phyloP scores from a whole-genome alignment of 305 asterid genomes.

The Fraxinus platypoda region DNA sequence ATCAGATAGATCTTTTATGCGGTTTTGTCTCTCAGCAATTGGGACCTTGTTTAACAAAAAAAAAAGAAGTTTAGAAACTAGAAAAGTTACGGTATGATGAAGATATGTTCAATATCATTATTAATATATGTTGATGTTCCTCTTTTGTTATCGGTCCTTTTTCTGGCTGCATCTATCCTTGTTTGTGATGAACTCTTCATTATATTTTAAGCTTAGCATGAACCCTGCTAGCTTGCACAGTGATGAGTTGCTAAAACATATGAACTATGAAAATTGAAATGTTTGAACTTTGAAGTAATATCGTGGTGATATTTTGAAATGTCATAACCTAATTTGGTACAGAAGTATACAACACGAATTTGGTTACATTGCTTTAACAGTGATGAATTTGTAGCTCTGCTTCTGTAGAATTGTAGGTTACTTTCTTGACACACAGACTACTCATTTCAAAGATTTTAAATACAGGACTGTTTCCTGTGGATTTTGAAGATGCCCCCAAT shows the following conservation, averaged over 20 bases:
- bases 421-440: constrained; percentile 4
- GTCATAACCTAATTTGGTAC: not conserved
- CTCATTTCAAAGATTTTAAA: constrained; percentile 12
- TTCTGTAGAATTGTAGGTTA: constrained; percentile 10
- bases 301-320: not conserved
- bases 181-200: not conserved
- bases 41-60: not conserved
- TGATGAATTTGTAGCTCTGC: constrained; percentile 6
- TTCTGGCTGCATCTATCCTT: not conserved
- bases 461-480: constrained; percentile 65
- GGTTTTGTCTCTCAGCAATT: not conserved
- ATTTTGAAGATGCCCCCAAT: constrained; percentile 63
- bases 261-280: not conserved
- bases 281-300: not conserved
- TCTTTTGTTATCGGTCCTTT: not conserved
- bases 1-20: not conserved
- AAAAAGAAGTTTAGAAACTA: not conserved
- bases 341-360: not conserved
- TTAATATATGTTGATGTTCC: not conserved
- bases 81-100: not conserved
- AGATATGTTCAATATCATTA: not conserved
- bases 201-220: not conserved
- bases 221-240: not conserved
- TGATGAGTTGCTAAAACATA: not conserved
- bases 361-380: not conserved